Evolutionary conservation across 1,284 basidiomycete genomes (phyloP).

Genomic region (Fomitopsis betulina): DNA sequence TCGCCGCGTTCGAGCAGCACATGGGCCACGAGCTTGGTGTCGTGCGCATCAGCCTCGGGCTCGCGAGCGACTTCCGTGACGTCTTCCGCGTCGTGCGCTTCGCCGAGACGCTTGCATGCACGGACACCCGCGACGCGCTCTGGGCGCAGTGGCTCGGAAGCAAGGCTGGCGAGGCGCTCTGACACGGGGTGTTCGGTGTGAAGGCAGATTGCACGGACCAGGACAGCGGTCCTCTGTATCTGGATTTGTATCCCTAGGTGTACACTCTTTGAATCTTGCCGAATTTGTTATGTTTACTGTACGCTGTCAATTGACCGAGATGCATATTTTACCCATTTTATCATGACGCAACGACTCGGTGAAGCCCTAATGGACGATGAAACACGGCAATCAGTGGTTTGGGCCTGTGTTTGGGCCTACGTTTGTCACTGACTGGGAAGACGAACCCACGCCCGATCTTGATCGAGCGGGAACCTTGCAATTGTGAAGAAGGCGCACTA

Average conservation of each 20-base stretch:
- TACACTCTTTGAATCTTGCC: slow-evolving; percentile 3
- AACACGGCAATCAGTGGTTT: too few species aligned
- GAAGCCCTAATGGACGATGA: too few species aligned
- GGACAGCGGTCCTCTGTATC: neutral
- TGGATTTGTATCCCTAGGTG: slow-evolving; percentile 11
- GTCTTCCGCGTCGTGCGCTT: slow-evolving; percentile 66
- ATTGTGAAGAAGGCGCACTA: neutral
- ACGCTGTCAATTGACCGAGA: neutral
- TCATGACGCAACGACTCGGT: too few species aligned
- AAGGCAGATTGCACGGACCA: neutral
- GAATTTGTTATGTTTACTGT: slow-evolving; percentile 2
- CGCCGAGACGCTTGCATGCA: slow-evolving; percentile 42
- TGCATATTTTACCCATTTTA: too few species aligned
- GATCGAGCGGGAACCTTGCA: neutral
- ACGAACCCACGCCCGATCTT: neutral
- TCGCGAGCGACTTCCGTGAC: slow-evolving; percentile 72
- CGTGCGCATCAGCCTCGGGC: slow-evolving; percentile 69
- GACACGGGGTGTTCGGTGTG: neutral
- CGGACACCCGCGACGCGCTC: slow-evolving; percentile 33
- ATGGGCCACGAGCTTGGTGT: slow-evolving; percentile 71
- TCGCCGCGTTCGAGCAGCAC: slow-evolving; percentile 53
- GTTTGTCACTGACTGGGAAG: neutral
- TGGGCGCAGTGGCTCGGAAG: slow-evolving; percentile 29
- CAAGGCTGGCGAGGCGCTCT: slow-evolving; percentile 16
- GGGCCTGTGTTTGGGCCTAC: too few species aligned